phyloP scores from a whole-genome alignment of 2,329 filamentous ascomycete genomes.

The Dryadomyces quercivorus region DNA sequence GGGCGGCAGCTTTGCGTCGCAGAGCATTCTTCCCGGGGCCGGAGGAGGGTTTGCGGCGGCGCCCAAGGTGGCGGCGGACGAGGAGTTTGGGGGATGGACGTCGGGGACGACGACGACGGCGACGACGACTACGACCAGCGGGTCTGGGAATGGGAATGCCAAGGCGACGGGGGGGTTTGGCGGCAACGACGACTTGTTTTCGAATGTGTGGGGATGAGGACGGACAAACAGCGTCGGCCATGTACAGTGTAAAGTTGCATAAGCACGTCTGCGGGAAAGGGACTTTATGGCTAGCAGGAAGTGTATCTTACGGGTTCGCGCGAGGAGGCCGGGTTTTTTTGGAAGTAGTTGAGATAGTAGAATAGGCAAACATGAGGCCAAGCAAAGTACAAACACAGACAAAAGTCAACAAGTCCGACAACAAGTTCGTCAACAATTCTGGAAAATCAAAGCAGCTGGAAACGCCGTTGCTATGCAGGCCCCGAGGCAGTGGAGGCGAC shows the following conservation, averaged over 20 bases:
- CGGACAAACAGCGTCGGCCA: neutral
- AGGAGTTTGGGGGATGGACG: constrained; percentile 94
- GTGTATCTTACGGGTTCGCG: too few relatives aligned
- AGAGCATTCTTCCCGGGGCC: constrained; percentile 48
- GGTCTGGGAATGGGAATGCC: constrained; percentile 4
- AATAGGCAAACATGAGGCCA: too few relatives aligned
- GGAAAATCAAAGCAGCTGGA: neutral
- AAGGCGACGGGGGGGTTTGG: constrained; percentile 48
- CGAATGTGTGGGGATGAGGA: constrained; percentile 78
- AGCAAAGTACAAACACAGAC: neutral
- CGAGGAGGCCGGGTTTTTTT: too few relatives aligned
- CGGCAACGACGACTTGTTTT: constrained; percentile 78
- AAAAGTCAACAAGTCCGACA: neutral
- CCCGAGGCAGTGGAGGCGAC: neutral
- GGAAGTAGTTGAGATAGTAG: neutral
- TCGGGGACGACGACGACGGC: constrained; percentile 45
- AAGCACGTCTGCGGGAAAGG: neutral
- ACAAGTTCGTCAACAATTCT: neutral
- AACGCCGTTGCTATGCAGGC: constrained; percentile 6
- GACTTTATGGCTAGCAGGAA: neutral
- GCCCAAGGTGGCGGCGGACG: constrained; percentile 71
- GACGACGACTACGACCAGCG: constrained; percentile 16
- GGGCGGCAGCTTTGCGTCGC: constrained; percentile 31
- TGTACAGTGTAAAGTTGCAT: neutral
- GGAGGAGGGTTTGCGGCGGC: constrained; percentile 52